phyloP scores from a whole-genome alignment of 495 filamentous ascomycete genomes.

The Penicillium manginii region DNA sequence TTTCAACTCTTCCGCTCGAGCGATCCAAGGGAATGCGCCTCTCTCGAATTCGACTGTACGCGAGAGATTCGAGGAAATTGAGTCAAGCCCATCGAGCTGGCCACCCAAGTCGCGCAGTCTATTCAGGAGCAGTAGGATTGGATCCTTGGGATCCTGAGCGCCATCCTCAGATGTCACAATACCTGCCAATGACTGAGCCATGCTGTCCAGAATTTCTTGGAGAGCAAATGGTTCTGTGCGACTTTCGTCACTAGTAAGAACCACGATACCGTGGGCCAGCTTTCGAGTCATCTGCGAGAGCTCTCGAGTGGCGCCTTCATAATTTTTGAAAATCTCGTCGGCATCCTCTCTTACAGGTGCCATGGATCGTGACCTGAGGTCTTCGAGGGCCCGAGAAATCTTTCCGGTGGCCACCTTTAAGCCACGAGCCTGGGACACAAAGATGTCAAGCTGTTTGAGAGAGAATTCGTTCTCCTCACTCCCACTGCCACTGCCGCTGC shows the following conservation, averaged over 20 bases:
- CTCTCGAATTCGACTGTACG: constrained; percentile 86
- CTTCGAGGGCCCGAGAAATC: constrained; percentile 73
- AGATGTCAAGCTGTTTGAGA: constrained; percentile 67
- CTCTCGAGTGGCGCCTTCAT: constrained; percentile 64
- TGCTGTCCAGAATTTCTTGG: constrained; percentile 62
- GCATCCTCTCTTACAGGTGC: constrained; percentile 64
- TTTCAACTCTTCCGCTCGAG: constrained; percentile 78
- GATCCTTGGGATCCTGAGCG: constrained; percentile 53
- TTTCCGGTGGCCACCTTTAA: constrained; percentile 85
- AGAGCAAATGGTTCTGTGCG: constrained; percentile 68
- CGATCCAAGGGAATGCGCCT: constrained; percentile 76
- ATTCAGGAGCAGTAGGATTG: constrained; percentile 69
- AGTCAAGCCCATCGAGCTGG: constrained; percentile 71
- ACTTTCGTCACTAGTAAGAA: constrained; percentile 72
- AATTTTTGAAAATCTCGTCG: constrained; percentile 55
- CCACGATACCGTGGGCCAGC: constrained; percentile 67
- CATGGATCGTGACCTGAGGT: constrained; percentile 76
- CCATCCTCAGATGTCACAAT: constrained; percentile 33
- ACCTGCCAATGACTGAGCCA: constrained; percentile 58
- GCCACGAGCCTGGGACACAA: constrained; percentile 76
- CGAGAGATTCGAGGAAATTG: constrained; percentile 71
- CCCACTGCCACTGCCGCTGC: constrained; percentile 48
- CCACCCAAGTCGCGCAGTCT: constrained; percentile 67
- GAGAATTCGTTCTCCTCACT: constrained; percentile 69
- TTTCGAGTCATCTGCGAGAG: constrained; percentile 69